These are phyloP conservation scores for Leccinum disarticulatum DNA, from an alignment of 768 basidiomycete species.

Conservation along the genomic window DNA sequence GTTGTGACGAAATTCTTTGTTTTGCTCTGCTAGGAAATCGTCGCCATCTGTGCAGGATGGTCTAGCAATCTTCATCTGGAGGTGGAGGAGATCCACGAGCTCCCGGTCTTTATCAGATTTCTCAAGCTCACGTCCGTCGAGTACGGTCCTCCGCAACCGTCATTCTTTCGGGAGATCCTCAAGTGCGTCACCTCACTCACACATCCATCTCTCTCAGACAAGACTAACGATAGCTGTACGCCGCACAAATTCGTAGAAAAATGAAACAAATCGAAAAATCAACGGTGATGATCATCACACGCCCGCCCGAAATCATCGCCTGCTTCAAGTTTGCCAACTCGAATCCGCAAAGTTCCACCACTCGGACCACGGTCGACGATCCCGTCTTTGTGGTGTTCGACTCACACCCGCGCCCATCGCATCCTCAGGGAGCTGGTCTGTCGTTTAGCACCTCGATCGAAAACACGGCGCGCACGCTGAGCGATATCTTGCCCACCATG, in stretches of 20 bases:
- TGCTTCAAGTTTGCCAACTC: slow-evolving; percentile 40
- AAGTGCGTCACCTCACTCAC: slow-evolving; percentile 17
- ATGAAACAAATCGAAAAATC: slow-evolving; percentile 21
- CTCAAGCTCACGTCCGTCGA: slow-evolving; percentile 36
- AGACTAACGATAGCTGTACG: not conserved
- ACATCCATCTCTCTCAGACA: not conserved
- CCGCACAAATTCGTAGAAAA: slow-evolving; percentile 15
- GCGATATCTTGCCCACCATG: slow-evolving; percentile 44
- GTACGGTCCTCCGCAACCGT: slow-evolving; percentile 39
- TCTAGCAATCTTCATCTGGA: slow-evolving; percentile 52
- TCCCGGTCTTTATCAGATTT: slow-evolving; percentile 48
- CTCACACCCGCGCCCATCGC: no score
- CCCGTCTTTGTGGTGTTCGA: slow-evolving; percentile 53
- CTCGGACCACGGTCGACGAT: slow-evolving; percentile 9
- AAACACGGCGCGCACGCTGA: slow-evolving; percentile 43
- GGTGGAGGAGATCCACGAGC: slow-evolving; percentile 49
- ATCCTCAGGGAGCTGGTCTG: no score
- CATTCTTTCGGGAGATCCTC: slow-evolving; percentile 36
- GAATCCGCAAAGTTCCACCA: not conserved
- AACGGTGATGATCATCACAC: slow-evolving; percentile 56
- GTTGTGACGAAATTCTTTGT: not conserved
- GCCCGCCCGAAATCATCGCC: slow-evolving; percentile 68
- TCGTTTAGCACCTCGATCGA: no score
- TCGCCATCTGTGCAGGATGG: slow-evolving; percentile 59
- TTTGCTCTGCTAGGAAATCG: slow-evolving; percentile 44